Base-by-base conservation (phyloP, 805 yeast species). In the Maudiozyma pseudohumilis region DNA sequence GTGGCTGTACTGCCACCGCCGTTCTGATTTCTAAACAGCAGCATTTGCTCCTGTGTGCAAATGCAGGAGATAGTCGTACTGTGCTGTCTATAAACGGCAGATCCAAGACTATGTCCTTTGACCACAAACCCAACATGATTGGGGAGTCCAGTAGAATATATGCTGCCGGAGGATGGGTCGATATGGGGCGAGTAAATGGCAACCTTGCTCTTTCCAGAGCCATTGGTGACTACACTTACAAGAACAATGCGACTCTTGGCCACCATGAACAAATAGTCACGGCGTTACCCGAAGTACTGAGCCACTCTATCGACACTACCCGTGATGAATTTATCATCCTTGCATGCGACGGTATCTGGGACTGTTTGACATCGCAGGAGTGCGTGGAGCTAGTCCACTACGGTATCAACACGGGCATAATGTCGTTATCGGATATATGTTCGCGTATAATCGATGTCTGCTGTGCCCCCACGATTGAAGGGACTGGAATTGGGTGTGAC, bases 311-410 rank as follows among this genome's bases (percentile, higher is more conserved):
- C 34, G 70, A 81, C 41, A 66, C 66, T 39, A 63, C 61, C 6
- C 68, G 72, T 33, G 97, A 89, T 61, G 98, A 89, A 66, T 89
- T 89, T 58, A 68, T 89, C 24, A 77, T 89, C 31, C 72, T 89
- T 48, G 98, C 97, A 1, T 89, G 98, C 66, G 98, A 89, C 61
- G 98, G 98, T 55, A 89, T 89, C 54, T 89, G 98, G 97, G 98
- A 89, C 64, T 92, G 97, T 65, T 71, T 87, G 57, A 73, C 94
- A 3, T 82, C 94, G 23, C 97, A 89, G 63, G 87, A 81, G 59
- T 92, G 85, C 56, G 87, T 89, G 32, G 95, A 88, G 61, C 77
- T 92, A 62, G 89, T 89, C 39, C 82, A 96, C 66, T 75, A 89
- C 56, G 96, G 95, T 38, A 74, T 89, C 35, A 74, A 75, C 48